These are phyloP conservation scores for Calonectria pseudoreteaudii DNA, from an alignment of 2,329 filamentous ascomycete genomes.

Conservation along the genomic window DNA sequence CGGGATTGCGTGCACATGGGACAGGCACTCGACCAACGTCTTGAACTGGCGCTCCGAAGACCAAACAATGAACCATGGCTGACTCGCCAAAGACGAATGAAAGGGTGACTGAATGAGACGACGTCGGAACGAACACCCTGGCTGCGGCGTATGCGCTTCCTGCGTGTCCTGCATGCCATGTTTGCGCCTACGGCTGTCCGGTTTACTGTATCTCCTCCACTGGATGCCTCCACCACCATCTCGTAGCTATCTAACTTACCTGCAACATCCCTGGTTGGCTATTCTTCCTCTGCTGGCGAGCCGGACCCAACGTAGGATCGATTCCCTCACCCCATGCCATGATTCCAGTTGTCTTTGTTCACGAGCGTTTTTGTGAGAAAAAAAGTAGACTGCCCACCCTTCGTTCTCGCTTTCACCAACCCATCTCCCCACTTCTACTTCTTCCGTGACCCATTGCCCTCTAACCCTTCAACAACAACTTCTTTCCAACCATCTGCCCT, in stretches of 20 bases:
- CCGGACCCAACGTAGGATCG: constrained; percentile 20
- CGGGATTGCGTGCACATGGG: constrained; percentile 4
- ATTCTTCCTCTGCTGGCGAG: constrained; percentile 2
- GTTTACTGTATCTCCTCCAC: not conserved
- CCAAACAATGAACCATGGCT: constrained; percentile 13
- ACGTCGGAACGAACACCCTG: constrained; percentile 13
- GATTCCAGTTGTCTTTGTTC: not conserved
- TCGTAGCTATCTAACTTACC: constrained; percentile 23
- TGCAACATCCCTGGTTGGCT: constrained; percentile 24
- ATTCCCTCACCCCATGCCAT: constrained; percentile 18
- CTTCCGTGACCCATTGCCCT: not conserved
- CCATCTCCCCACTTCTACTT: constrained; percentile 4
- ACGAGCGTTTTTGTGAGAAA: constrained; percentile 4
- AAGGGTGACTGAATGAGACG: constrained; percentile 5
- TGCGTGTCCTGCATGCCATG: constrained; percentile 17
- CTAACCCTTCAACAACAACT: constrained; percentile 3
- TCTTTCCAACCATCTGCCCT: not conserved
- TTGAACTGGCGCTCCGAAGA: not conserved
- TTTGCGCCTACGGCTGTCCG: constrained; percentile 8
- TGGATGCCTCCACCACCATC: constrained; percentile 23
- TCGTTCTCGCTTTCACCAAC: constrained; percentile 3
- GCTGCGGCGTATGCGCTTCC: constrained; percentile 13
- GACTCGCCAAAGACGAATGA: constrained; percentile 11
- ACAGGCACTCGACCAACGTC: not conserved
- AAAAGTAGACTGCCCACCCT: constrained; percentile 1